Evolutionary conservation across 1,284 basidiomycete genomes (phyloP), one percentile per base, ranked within the genome.

Genomic region (Gomphus bonarii): DNA sequence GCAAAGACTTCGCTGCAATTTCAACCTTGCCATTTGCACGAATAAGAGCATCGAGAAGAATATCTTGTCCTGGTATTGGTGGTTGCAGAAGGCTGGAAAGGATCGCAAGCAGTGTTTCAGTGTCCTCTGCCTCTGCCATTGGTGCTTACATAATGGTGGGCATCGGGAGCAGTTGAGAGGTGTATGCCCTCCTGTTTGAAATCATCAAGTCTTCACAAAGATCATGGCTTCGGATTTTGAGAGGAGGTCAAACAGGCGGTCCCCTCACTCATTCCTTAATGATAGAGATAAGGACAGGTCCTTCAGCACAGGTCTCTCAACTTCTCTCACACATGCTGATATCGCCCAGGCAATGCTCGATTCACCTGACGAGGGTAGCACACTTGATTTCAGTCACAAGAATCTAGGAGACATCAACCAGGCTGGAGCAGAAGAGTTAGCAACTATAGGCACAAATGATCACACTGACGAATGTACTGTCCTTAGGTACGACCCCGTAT

Each of bases 381-480:
- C 92, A 5, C 74, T 97, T 57, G 84, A 91, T 66, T 77, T 97
- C 57, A 83, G 87, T 57, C 84, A 90, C 68, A 81, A 85, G 68
- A 78, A 78, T 43, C 74, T 97, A 40, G 81, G 82, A 3, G 83
- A 90, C 59, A 80, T 97, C 33, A 83, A 82, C 18, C 80, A 83
- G 61, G 77, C 79, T 43, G 87, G 85, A 33, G 85, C 84, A 9
- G 79, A 87, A 61, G 82, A 87, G 65, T 79, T 97, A 10, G 84
- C 83, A 22, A 73, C 71, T 18, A 75, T 82, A 12, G 81, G 82
- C 28, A 74, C 74, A 59, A 72, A 73, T 22, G 74, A 74, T 50
- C 69, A 71, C 48, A 76, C 77, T 43, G 75, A 76, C 54, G 78
- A 80, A 51, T 76, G 79, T 59, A 69, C 74, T 30, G 79, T 95